Percentiles rank a stretch among this genome's conserved stretches.
Conservation (phyloP, 2,329 filamentous ascomycete genomes). For the Neonectria neomacrospora region DNA sequence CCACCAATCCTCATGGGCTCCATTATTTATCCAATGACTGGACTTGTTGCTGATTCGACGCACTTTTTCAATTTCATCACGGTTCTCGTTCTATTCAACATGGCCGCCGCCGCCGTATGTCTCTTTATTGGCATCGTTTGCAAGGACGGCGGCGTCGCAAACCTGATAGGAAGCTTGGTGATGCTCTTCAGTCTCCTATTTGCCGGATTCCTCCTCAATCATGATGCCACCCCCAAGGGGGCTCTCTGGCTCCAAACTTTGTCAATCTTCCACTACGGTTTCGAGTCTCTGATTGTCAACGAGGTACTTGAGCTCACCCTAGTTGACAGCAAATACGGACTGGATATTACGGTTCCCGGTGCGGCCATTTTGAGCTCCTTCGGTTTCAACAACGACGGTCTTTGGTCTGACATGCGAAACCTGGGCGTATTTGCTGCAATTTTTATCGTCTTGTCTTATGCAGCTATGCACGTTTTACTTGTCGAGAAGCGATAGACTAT, state of each 20-base stretch:
- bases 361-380: slow-evolving; percentile 94
- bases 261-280: slow-evolving; percentile 98
- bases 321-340: slow-evolving; percentile 92
- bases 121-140: slow-evolving; percentile 97
- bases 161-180: slow-evolving; percentile 90
- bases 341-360: slow-evolving; percentile 96
- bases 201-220: slow-evolving; percentile 92
- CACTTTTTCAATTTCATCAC: slow-evolving; percentile 94
- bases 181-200: slow-evolving; percentile 98
- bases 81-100: slow-evolving; percentile 93
- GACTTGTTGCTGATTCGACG: slow-evolving; percentile 80
- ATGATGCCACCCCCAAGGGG: slow-evolving; percentile 87
- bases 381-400: slow-evolving; percentile 87
- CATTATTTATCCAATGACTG: slow-evolving; percentile 98
- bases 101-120: slow-evolving; percentile 92
- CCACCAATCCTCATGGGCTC: slow-evolving; percentile 95
- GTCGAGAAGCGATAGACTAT: slow-evolving; percentile 75
- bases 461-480: slow-evolving; percentile 91
- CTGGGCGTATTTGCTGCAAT: slow-evolving; percentile 82
- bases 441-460: slow-evolving; percentile 90
- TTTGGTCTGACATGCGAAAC: slow-evolving; percentile 87
- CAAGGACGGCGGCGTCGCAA: slow-evolving; percentile 90
- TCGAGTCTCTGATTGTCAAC: slow-evolving; percentile 96
- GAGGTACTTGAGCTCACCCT: slow-evolving; percentile 92
- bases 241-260: slow-evolving; percentile 92